Conservation (phyloP, 2,329 filamentous ascomycete genomes). For the Diplocarpon rosae region DNA sequence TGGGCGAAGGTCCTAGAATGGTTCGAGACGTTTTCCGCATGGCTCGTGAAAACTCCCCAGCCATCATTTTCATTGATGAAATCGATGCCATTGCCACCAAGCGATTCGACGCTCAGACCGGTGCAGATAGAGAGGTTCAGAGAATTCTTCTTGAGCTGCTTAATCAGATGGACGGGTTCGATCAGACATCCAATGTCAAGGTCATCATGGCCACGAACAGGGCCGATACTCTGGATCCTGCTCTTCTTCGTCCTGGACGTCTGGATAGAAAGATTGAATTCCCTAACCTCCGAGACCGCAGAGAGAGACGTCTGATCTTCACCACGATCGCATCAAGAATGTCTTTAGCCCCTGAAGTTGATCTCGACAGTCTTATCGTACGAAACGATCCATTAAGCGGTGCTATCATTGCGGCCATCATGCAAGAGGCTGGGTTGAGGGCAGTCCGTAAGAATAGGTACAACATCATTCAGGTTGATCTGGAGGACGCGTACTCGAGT, state of each 20-base stretch:
- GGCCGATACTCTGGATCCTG: slow-evolving; percentile 92
- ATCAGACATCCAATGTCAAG: slow-evolving; percentile 98
- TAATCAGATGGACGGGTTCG: slow-evolving; percentile 99
- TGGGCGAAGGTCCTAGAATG: slow-evolving; percentile 96
- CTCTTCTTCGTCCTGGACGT: slow-evolving; percentile 85
- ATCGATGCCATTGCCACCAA: slow-evolving; percentile 99
- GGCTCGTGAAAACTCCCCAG: slow-evolving; percentile 94
- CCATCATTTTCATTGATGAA: slow-evolving; percentile 99
- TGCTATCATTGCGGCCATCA: slow-evolving; percentile 94
- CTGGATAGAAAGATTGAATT: slow-evolving; percentile 98
- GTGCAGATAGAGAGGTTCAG: slow-evolving; percentile 95
- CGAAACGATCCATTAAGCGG: slow-evolving; percentile 92
- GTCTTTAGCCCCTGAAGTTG: slow-evolving; percentile 92
- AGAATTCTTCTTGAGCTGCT: slow-evolving; percentile 94
- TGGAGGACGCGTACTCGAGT: slow-evolving; percentile 93
- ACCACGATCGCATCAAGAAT: slow-evolving; percentile 94
- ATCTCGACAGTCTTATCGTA: slow-evolving; percentile 91
- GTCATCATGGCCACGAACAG: slow-evolving; percentile 99
- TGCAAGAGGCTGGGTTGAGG: slow-evolving; percentile 94
- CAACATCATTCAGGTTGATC: slow-evolving; percentile 94
- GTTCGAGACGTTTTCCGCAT: slow-evolving; percentile 98
- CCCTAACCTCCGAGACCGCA: slow-evolving; percentile 83
- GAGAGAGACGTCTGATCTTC: slow-evolving; percentile 94
- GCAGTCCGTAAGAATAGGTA: slow-evolving; percentile 97
- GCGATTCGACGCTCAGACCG: slow-evolving; percentile 97